Base-by-base conservation (phyloP, 805 yeast species). In the Ogataea glucozyma region DNA sequence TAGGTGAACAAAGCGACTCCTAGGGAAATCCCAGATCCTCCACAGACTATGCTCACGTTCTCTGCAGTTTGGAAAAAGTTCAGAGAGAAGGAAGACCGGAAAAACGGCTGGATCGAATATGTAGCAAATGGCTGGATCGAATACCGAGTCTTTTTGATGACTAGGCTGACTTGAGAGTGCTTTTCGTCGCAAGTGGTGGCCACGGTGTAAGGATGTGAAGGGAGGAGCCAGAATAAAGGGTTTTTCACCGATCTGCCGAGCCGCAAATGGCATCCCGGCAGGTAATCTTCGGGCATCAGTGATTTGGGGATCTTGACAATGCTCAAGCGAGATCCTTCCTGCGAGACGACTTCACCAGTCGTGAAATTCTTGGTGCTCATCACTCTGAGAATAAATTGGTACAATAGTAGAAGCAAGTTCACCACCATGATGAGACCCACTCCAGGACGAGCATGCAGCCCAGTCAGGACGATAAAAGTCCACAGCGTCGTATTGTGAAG, bases 1-100 rank as follows among this genome's bases (percentile, higher is more conserved):
- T 71, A 64, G 35, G 70, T 69, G 53, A 69, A 74, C 1, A 81
- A 31, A 0, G 85, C 81, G 8, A 81, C 47, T 3, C 83, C 85
- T 41, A 75, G 75, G 0, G 89, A 80, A 9, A 85, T 73, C 1
- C 91, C 90, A 2, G 88, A 77, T 0, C 93, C 93, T 11, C 90
- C 91, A 48, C 83, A 76, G 1, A 84, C 68, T 14, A 84, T 70
- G 12, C 68, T 58, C 1, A 80, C 73, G 29, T 75, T 72, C 24
- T 72, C 73, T 0, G 77, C 81, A 0, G 77, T 69, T 29, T 65
- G 61, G 47, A 76, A 72, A 46, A 78, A 74, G 14, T 67, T 64
- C 10, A 54, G 48, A 10, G 74, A 66, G 4, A 79, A 42, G 4
- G 83, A 69, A 3, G 76, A 69, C n/a, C 44, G 38, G 37, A 61